Evolutionary conservation across 306 rosid species (phyloP).

Genomic region (Cercis canadensis): DNA sequence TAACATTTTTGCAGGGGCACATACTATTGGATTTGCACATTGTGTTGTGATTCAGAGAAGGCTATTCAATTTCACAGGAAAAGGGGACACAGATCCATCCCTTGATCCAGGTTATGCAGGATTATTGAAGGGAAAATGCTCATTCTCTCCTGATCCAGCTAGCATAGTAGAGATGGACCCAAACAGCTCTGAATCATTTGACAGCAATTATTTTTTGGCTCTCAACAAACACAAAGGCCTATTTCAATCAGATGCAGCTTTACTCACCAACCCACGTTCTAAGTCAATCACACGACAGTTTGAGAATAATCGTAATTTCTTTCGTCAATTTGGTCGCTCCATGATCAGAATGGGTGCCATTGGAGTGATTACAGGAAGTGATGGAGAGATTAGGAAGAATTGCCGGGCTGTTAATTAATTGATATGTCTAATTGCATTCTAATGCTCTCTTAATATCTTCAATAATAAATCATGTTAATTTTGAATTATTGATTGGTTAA

Average conservation of each 20-base stretch:
- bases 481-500: too few relatives aligned
- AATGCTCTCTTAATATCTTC: too few relatives aligned
- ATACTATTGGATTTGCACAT: constrained; percentile 3
- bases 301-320: not conserved
- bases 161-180: not conserved
- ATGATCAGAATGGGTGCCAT: too few relatives aligned
- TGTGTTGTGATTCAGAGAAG: constrained; percentile 2
- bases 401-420: too few relatives aligned
- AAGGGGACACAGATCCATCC: not conserved
- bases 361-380: too few relatives aligned
- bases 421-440: too few relatives aligned
- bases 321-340: too few relatives aligned
- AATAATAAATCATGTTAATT: too few relatives aligned
- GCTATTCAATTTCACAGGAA: constrained; percentile 6
- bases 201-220: not conserved
- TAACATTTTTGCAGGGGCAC: constrained; percentile 2
- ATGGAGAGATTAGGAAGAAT: too few relatives aligned
- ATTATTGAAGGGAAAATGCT: not conserved
- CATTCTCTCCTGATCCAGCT: not conserved
- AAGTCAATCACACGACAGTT: not conserved
- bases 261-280: too few relatives aligned
- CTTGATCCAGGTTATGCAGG: not conserved
- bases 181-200: not conserved
- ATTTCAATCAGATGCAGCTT: too few relatives aligned
- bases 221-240: too few relatives aligned